These are phyloP conservation scores for Tricladium varicosporioides DNA, from an alignment of 2,329 filamentous ascomycete species.

Conservation along the genomic window DNA sequence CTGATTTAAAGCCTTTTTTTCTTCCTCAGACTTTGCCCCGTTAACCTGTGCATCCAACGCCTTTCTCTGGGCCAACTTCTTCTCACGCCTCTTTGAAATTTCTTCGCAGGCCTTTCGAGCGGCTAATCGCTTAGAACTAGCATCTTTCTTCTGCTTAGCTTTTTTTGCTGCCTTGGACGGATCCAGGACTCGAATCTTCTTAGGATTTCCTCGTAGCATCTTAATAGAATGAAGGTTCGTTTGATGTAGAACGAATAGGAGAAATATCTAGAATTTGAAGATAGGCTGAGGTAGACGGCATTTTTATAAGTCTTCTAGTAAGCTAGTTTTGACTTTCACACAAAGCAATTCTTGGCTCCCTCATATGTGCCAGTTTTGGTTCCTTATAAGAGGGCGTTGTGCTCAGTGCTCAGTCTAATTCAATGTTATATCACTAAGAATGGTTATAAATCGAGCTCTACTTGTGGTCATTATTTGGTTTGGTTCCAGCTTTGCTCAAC, in stretches of 20 bases:
- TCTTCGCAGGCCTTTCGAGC: no score
- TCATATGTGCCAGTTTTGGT: constrained; percentile 13
- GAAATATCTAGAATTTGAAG: neutral
- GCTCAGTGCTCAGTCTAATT: neutral
- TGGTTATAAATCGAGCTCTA: constrained; percentile 12
- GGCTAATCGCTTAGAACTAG: no score
- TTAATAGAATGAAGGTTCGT: neutral
- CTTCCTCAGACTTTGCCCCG: no score
- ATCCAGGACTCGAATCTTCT: neutral
- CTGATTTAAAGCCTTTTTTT: no score
- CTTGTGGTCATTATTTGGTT: constrained; percentile 10
- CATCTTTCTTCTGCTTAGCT: no score
- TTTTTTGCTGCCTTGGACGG: no score
- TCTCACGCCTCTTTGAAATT: no score
- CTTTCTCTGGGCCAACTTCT: no score
- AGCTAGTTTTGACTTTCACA: constrained; percentile 3
- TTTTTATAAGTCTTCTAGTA: constrained; percentile 7
- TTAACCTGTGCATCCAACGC: no score
- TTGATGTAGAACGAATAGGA: neutral
- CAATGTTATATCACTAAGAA: constrained; percentile 9
- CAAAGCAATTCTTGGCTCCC: constrained; percentile 9
- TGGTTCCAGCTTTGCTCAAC: constrained; percentile 12
- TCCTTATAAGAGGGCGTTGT: constrained; percentile 7
- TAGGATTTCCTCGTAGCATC: neutral
- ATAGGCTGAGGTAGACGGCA: neutral